A percentile compares a stretch with the other conserved stretches of the same genome.
Conservation (phyloP, 2,329 filamentous ascomycete species). For the Cladosporium sp. region DNA sequence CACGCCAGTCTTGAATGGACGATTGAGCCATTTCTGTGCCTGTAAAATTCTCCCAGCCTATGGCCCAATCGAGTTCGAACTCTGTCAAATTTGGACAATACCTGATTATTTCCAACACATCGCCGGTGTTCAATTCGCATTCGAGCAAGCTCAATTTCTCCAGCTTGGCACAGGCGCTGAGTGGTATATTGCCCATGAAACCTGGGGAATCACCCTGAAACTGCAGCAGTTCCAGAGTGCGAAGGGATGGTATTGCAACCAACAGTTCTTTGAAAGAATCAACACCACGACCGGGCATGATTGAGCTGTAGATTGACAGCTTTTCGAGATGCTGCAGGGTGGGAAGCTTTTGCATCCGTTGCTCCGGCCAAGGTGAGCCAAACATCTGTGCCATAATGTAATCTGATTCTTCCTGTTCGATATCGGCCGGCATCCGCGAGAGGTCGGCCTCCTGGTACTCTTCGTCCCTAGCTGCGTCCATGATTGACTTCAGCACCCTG, state of each 20-base stretch:
- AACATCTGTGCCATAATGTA: conserved; percentile 8
- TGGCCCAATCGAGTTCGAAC: not conserved
- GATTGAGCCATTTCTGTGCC: not conserved
- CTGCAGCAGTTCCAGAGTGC: not conserved
- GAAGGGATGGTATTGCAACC: not conserved
- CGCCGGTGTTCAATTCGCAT: not conserved
- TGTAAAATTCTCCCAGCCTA: not conserved
- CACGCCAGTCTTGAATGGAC: not conserved
- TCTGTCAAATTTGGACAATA: not conserved
- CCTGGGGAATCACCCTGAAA: not conserved
- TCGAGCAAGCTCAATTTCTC: not conserved
- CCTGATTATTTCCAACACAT: not conserved
- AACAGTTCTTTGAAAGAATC: not conserved
- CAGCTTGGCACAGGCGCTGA: not conserved
- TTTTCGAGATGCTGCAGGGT: not conserved
- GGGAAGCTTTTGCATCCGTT: not conserved
- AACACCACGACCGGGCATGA: not conserved
- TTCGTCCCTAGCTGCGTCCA: not conserved
- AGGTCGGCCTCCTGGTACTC: not conserved
- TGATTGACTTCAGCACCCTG: not conserved
- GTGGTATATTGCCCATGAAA: too few relatives aligned
- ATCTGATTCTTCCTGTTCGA: conserved; percentile 8
- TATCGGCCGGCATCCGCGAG: not conserved
- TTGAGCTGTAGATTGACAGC: not conserved
- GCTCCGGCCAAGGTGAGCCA: not conserved